Conservation (phyloP, 371 early-diverging fungal species). For the Mortierella sp. region DNA sequence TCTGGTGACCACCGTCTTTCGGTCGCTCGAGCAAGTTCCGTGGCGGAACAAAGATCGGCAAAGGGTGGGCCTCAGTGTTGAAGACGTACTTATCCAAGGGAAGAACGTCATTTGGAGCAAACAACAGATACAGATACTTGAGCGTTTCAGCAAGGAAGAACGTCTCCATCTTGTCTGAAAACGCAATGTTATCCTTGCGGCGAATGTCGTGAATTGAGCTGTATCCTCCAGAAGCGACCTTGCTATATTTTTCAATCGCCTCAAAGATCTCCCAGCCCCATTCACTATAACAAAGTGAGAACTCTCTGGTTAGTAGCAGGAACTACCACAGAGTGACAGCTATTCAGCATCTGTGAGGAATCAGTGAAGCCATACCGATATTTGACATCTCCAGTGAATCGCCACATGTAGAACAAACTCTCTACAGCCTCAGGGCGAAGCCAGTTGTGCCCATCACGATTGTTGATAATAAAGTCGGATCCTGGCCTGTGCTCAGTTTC, state of each 20-base stretch:
- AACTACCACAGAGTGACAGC: not conserved
- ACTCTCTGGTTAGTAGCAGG: too few relatives aligned
- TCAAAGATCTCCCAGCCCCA: slow-evolving; percentile 93
- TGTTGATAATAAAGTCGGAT: slow-evolving; percentile 73
- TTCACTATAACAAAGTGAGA: slow-evolving; percentile 67
- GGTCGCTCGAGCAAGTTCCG: slow-evolving; percentile 7
- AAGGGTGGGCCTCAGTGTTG: slow-evolving; percentile 92
- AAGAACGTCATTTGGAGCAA: slow-evolving; percentile 73
- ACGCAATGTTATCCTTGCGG: slow-evolving; percentile 28
- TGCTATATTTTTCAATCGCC: slow-evolving; percentile 82
- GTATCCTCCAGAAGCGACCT: slow-evolving; percentile 78
- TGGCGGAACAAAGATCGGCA: slow-evolving; percentile 71
- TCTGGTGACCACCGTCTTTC: not conserved
- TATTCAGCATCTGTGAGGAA: not conserved
- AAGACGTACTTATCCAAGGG: slow-evolving; percentile 86
- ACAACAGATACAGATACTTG: slow-evolving; percentile 93
- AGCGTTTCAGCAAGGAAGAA: slow-evolving; percentile 92
- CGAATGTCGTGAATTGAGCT: slow-evolving; percentile 80
- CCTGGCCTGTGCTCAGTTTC: slow-evolving; percentile 50
- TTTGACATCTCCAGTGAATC: slow-evolving; percentile 83
- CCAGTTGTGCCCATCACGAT: slow-evolving; percentile 75
- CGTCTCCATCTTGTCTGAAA: slow-evolving; percentile 84
- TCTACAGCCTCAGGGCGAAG: slow-evolving; percentile 93
- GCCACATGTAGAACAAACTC: slow-evolving; percentile 84
- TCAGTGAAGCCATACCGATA: slow-evolving; percentile 68